Percentiles rank a stretch among this genome's conserved stretches.
These are phyloP conservation scores for Davidsoniella virescens DNA, from an alignment of 2,329 filamentous ascomycete genomes.

Conservation along the genomic window DNA sequence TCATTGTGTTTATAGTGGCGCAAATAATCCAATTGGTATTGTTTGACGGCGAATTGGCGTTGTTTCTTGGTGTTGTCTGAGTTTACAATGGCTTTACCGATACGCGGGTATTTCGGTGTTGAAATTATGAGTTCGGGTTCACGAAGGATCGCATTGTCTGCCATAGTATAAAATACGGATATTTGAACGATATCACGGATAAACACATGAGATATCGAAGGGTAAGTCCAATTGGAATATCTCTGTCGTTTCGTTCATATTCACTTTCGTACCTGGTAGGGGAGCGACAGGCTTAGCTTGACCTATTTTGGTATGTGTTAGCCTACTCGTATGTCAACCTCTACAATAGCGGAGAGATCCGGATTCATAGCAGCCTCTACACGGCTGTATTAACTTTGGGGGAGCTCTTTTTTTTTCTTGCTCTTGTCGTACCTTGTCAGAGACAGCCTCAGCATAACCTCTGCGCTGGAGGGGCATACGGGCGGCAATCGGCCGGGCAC, in stretches of 20 bases:
- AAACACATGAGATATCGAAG: not conserved
- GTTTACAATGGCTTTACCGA: constrained; percentile 1
- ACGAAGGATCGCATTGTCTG: not conserved
- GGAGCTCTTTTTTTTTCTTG: too few species aligned
- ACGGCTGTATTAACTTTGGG: too few species aligned
- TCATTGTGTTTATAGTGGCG: not conserved
- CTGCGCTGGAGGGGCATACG: constrained; percentile 65
- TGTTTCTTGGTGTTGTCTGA: not conserved
- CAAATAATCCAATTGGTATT: not conserved
- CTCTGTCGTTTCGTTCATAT: not conserved
- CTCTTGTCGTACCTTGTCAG: constrained; percentile 50
- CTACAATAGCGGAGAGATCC: too few species aligned
- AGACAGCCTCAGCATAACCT: constrained; percentile 76
- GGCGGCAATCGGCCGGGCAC: constrained; percentile 58
- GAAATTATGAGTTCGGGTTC: not conserved
- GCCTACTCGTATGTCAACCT: too few species aligned
- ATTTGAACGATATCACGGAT: not conserved
- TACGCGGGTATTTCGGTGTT: not conserved
- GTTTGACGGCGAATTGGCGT: not conserved
- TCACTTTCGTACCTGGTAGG: constrained; percentile 72
- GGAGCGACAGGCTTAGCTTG: constrained; percentile 93
- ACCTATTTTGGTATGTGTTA: constrained; percentile 35
- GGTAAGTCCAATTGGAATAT: not conserved
- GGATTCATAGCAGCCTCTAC: too few species aligned
- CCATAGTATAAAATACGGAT: not conserved